A percentile compares a stretch with the other conserved stretches of the same genome.
phyloP scores from a whole-genome alignment of 2,329 filamentous ascomycete species.

The Pseudogymnoascus sp. region DNA sequence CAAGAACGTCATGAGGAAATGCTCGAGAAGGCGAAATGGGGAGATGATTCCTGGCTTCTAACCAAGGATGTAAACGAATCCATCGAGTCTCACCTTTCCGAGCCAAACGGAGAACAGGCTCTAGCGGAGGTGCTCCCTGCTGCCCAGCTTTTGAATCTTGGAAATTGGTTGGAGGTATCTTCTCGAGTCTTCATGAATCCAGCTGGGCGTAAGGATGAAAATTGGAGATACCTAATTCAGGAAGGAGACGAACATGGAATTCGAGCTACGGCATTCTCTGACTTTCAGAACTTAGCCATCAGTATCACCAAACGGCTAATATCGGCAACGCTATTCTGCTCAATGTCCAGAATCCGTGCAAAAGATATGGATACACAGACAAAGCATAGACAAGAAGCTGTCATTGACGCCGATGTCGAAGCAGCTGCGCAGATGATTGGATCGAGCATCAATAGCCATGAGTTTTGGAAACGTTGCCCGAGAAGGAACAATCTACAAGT shows the following conservation, averaged over 20 bases:
- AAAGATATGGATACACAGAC: slow-evolving; percentile 14
- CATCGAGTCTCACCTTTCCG: slow-evolving; percentile 19
- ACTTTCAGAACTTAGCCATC: slow-evolving; percentile 62
- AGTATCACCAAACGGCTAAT: slow-evolving; percentile 65
- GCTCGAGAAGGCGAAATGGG: slow-evolving; percentile 54
- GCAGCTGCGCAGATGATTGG: slow-evolving; percentile 48
- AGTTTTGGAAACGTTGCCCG: slow-evolving; percentile 46
- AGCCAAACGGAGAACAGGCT: slow-evolving; percentile 19
- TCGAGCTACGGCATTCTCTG: slow-evolving; percentile 66
- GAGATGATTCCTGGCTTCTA: slow-evolving; percentile 57
- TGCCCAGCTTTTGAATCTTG: slow-evolving; percentile 50
- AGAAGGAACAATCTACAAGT: slow-evolving; percentile 47
- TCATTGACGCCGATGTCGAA: slow-evolving; percentile 32
- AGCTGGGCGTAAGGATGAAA: slow-evolving; percentile 49
- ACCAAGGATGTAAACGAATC: slow-evolving; percentile 28
- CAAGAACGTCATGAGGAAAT: slow-evolving; percentile 58
- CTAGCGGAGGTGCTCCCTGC: slow-evolving; percentile 37
- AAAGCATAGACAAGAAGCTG: not conserved
- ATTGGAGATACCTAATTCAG: slow-evolving; percentile 59
- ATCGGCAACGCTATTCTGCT: slow-evolving; percentile 61
- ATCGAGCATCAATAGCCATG: slow-evolving; percentile 37
- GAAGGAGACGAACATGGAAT: slow-evolving; percentile 54
- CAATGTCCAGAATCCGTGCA: slow-evolving; percentile 60
- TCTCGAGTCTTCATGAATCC: slow-evolving; percentile 68
- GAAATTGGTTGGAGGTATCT: slow-evolving; percentile 57